Conservation (phyloP, 257 asterid genomes). For the Nicotiana attenuata region DNA sequence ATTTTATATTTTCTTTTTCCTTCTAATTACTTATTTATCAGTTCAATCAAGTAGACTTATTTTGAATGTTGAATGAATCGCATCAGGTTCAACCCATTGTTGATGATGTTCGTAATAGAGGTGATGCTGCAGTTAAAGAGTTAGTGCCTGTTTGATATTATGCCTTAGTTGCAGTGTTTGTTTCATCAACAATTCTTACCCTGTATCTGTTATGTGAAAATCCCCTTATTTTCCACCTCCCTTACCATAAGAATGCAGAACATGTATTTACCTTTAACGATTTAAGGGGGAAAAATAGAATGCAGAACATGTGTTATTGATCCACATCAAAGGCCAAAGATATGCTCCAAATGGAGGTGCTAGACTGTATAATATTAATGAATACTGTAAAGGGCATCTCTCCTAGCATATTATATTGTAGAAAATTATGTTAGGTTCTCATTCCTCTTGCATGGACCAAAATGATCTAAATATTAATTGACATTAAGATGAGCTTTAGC, state of each 20-base stretch:
- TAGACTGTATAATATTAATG: not conserved
- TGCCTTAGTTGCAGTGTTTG: constrained; percentile 11
- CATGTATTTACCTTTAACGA: not conserved
- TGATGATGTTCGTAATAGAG: constrained; percentile 74
- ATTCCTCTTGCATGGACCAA: not conserved
- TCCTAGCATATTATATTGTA: not conserved
- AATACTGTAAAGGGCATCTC: not conserved
- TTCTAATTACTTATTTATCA: not conserved
- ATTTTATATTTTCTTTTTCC: not conserved
- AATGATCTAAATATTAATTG: not conserved
- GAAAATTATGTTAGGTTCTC: not conserved
- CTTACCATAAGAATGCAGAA: not conserved
- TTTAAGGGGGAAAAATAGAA: not conserved
- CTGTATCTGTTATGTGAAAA: not conserved
- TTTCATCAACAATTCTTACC: not conserved
- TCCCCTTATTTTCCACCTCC: not conserved
- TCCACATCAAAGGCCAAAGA: not conserved
- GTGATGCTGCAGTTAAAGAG: constrained; percentile 94
- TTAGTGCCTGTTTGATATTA: constrained; percentile 42
- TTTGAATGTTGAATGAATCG: constrained; percentile 8
- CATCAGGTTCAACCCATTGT: constrained; percentile 93
- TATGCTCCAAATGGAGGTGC: not conserved
- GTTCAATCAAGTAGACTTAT: constrained; percentile 1
- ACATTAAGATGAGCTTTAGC: not conserved
- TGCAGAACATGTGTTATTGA: not conserved